A percentile compares a stretch with the other conserved stretches of the same genome.
Conservation (phyloP, 225 moss, liverwort and hornwort genomes). For the Lunularia cruciata region DNA sequence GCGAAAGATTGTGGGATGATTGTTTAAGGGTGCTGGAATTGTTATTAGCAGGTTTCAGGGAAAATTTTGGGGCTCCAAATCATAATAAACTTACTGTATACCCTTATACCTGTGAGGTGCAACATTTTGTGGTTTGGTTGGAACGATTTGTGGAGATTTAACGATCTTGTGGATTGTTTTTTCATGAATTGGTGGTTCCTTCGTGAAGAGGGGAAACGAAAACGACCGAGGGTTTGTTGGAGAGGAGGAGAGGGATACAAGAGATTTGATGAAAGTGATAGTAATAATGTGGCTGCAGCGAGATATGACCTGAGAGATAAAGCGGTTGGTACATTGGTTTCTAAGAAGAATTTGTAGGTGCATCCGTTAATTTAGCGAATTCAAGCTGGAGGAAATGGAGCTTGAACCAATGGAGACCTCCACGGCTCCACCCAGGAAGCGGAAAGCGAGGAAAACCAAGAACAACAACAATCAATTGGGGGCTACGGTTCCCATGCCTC, state of each 20-base stretch:
- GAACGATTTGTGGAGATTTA: neutral
- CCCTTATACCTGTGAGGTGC: no score
- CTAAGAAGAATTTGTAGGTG: slow-evolving; percentile 2
- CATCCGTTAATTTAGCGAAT: slow-evolving; percentile 20
- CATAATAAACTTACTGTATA: neutral
- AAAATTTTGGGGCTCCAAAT: slow-evolving; percentile 10
- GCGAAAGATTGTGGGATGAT: slow-evolving; percentile 25
- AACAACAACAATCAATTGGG: slow-evolving; percentile 31
- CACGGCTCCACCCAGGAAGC: slow-evolving; percentile 37
- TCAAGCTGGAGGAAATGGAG: slow-evolving; percentile 31
- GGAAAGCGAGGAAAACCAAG: slow-evolving; percentile 38
- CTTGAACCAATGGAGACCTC: slow-evolving; percentile 39
- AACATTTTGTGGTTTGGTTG: neutral
- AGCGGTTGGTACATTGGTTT: neutral
- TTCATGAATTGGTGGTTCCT: slow-evolving; percentile 18
- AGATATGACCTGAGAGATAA: slow-evolving; percentile 21
- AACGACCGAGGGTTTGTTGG: neutral
- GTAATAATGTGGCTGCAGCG: slow-evolving; percentile 8
- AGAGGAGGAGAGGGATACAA: neutral
- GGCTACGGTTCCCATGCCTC: slow-evolving; percentile 15
- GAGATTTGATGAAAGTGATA: neutral
- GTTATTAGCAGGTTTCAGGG: neutral
- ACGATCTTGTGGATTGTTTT: slow-evolving; percentile 8
- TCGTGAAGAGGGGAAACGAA: neutral
- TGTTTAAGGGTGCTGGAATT: slow-evolving; percentile 1